Conservation (phyloP, 2,329 filamentous ascomycete species). For the Fusarium avenaceum region DNA sequence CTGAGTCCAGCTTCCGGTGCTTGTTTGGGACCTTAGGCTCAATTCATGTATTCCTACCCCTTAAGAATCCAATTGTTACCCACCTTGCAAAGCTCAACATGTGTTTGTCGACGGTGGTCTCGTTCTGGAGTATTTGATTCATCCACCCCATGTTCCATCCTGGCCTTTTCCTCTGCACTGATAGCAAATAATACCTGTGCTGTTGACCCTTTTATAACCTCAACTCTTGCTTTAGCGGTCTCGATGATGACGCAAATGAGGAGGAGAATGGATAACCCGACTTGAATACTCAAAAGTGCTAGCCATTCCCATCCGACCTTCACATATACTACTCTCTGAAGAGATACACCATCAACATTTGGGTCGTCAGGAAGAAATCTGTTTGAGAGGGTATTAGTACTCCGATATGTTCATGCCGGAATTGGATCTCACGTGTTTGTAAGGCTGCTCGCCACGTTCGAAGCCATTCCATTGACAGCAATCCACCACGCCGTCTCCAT, state of each 20-base stretch:
- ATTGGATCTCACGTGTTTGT: conserved; percentile 1
- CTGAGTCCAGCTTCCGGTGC: too few relatives aligned
- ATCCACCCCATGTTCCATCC: too few relatives aligned
- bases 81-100: too few relatives aligned
- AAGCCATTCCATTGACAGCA: not conserved
- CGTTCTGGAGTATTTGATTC: too few relatives aligned
- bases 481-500: conserved; percentile 3
- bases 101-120: too few relatives aligned
- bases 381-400: not conserved
- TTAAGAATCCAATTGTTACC: too few relatives aligned
- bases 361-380: not conserved
- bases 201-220: not conserved
- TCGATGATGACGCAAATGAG: not conserved
- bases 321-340: not conserved
- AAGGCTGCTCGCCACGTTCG: conserved; percentile 1
- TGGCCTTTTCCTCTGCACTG: not conserved
- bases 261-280: not conserved
- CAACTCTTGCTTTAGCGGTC: not conserved
- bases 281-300: conserved; percentile 1
- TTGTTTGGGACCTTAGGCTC: too few relatives aligned
- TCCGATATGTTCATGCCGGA: too few relatives aligned
- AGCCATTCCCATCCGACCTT: conserved; percentile 3
- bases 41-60: too few relatives aligned
- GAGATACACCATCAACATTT: not conserved
- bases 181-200: conserved; percentile 2